Base-by-base conservation (phyloP, 2,329 filamentous ascomycete genomes). In the Phoma sp. region DNA sequence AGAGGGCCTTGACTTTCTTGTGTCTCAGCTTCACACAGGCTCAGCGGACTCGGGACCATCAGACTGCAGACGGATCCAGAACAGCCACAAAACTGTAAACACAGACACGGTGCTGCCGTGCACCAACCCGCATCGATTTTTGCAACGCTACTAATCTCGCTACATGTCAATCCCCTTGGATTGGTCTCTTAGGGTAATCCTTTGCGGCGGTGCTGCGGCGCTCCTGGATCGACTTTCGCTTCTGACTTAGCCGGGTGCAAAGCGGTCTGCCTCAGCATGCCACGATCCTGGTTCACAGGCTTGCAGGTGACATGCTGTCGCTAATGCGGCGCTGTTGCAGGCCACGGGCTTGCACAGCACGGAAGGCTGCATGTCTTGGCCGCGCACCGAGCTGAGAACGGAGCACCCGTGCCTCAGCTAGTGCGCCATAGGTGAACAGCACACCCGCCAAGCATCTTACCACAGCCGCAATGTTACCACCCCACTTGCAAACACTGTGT, bases 141-240 rank as follows among this genome's bases (percentile, higher is more conserved):
- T 55, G 25, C 52, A 43, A 61, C 59, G 48, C 30, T 38, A 33
- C 51, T 61, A 52, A 64, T 58, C 52, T 66, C 61, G 61, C 59
- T 61, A 29, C 47, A 38, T 41, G 25, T 43, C 48, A 32, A 47
- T 40, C 53, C 32, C 27, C 49, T 29, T 23, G 14, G 38, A 57
- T 57, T 59, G 52, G 56, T 35, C 38, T 52, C 38, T 44, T 36
- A 54, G 45, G 46, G 43, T 49, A 27, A 36, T 37, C 36, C 40
- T 29, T 43, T 27, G 49, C 53, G 55, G 55, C 54, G 47, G 53
- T 64, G 60, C 50, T 43, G 51, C 39, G 30, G 52, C 33, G 47
- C 36, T 24, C 39, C 27, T 32, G 52, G 54, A 35, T 39, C 35
- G 7, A 25, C 33, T 39, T 57, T 54, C 52, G 51, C 53, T 56